These are phyloP conservation scores for bread wheat (Triticum aestivum) DNA, from an alignment of 176 grass and related monocot genomes.

Conservation along the genomic window DNA sequence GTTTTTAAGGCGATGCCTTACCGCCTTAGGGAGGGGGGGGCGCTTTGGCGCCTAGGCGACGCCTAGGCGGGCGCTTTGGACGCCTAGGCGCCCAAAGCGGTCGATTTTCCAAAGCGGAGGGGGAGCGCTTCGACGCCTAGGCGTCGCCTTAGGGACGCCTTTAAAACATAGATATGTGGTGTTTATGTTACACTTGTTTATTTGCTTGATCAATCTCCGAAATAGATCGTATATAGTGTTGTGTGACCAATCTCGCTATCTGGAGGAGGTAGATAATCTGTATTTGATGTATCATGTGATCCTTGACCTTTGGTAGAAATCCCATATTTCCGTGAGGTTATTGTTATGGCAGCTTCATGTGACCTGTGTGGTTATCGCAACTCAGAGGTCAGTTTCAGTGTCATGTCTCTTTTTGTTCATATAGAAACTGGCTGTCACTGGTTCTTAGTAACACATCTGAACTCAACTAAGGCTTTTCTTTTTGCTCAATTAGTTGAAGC, in stretches of 20 bases:
- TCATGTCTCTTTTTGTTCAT: background rate
- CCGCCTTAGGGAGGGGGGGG: too few relatives aligned
- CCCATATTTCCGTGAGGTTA: conserved; percentile 92
- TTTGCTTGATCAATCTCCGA: background rate
- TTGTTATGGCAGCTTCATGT: conserved; percentile 86
- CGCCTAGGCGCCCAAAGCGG: too few relatives aligned
- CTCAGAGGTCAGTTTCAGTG: conserved; percentile 68
- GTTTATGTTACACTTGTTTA: too few relatives aligned
- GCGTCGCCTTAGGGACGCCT: too few relatives aligned
- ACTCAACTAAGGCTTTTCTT: background rate
- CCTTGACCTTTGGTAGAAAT: conserved; percentile 70
- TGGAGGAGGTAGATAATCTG: background rate
- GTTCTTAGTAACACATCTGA: background rate
- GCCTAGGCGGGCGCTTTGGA: too few relatives aligned
- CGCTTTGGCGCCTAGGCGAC: too few relatives aligned
- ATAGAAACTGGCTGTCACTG: background rate
- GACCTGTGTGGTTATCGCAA: conserved; percentile 91
- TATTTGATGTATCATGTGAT: conserved; percentile 10
- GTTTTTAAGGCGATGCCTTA: too few relatives aligned
- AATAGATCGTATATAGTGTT: background rate
- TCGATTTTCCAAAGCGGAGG: too few relatives aligned
- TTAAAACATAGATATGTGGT: too few relatives aligned
- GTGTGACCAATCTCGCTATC: background rate
- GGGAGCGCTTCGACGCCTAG: too few relatives aligned
- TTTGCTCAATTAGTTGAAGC: conserved; percentile 68